Evolutionary conservation across 2,329 filamentous ascomycete genomes (phyloP).

Genomic region (Fusarium sarcochroum): DNA sequence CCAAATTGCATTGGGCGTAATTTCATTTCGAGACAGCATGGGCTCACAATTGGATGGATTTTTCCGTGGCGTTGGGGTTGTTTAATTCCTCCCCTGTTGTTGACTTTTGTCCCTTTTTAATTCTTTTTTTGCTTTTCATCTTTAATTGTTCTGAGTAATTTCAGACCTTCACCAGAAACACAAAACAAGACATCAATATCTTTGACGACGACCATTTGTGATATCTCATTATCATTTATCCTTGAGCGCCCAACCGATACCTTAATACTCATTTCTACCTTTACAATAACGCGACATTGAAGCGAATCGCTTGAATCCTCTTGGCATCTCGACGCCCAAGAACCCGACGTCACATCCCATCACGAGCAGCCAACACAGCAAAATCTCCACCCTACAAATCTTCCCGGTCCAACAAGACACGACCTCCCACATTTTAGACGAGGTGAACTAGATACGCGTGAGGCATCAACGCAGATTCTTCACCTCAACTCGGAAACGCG

Average conservation of each 20-base stretch:
- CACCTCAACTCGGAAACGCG: neutral
- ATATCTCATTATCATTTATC: neutral
- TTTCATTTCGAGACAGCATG: slow-evolving; percentile 13
- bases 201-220: neutral
- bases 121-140: slow-evolving; percentile 9
- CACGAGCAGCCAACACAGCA: slow-evolving; percentile 23
- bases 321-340: slow-evolving; percentile 25
- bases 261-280: neutral
- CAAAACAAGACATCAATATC: neutral
- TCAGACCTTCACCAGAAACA: neutral
- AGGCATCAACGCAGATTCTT: slow-evolving; percentile 32
- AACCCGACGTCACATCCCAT: slow-evolving; percentile 24
- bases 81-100: slow-evolving; percentile 19
- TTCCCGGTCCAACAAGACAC: slow-evolving; percentile 20
- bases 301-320: neutral
- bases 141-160: neutral
- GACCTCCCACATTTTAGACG: neutral
- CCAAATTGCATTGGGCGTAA: slow-evolving; percentile 22
- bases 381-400: slow-evolving; percentile 29
- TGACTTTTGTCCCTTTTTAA: slow-evolving; percentile 10
- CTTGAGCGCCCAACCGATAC: neutral
- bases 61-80: slow-evolving; percentile 1
- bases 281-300: slow-evolving; percentile 9
- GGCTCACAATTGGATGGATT: slow-evolving; percentile 24
- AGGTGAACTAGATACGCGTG: slow-evolving; percentile 16